phyloP scores from a whole-genome alignment of 2,329 filamentous ascomycete genomes.

The Aspergillus felis region DNA sequence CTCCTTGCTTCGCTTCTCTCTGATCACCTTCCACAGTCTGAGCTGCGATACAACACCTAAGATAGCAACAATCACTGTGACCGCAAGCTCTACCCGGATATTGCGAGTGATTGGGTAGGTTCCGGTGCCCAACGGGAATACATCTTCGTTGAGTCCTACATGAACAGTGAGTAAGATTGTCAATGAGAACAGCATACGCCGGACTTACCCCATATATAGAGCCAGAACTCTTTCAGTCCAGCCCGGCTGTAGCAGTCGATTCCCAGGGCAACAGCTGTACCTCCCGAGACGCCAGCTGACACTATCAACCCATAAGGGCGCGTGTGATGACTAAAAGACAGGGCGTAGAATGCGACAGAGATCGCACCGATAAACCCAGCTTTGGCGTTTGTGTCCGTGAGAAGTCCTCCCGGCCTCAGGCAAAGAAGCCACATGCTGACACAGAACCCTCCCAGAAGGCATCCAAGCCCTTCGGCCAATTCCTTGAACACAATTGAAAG shows the following conservation, averaged over 20 bases:
- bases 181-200: background rate
- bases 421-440: slow-evolving; percentile 87
- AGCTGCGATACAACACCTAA: slow-evolving; percentile 79
- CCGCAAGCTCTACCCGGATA: slow-evolving; percentile 79
- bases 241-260: slow-evolving; percentile 87
- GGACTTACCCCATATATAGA: slow-evolving; percentile 73
- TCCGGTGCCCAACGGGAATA: slow-evolving; percentile 72
- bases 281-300: slow-evolving; percentile 74
- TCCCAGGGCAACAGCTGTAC: slow-evolving; percentile 73
- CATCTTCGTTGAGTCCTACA: slow-evolving; percentile 62
- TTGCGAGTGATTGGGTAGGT: slow-evolving; percentile 84
- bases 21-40: slow-evolving; percentile 78
- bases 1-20: slow-evolving; percentile 46
- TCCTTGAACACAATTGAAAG: slow-evolving; percentile 76
- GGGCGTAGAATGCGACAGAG: slow-evolving; percentile 62
- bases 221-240: slow-evolving; percentile 95
- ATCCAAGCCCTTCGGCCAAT: slow-evolving; percentile 78
- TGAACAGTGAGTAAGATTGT: background rate
- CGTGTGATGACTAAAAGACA: slow-evolving; percentile 76
- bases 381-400: slow-evolving; percentile 60
- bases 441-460: slow-evolving; percentile 80
- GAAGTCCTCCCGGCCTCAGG: slow-evolving; percentile 69
- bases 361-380: slow-evolving; percentile 73
- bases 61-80: slow-evolving; percentile 68
- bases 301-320: slow-evolving; percentile 73